These are phyloP conservation scores for Dacryopinax spathularia DNA, from an alignment of 768 basidiomycete genomes.

Conservation along the genomic window DNA sequence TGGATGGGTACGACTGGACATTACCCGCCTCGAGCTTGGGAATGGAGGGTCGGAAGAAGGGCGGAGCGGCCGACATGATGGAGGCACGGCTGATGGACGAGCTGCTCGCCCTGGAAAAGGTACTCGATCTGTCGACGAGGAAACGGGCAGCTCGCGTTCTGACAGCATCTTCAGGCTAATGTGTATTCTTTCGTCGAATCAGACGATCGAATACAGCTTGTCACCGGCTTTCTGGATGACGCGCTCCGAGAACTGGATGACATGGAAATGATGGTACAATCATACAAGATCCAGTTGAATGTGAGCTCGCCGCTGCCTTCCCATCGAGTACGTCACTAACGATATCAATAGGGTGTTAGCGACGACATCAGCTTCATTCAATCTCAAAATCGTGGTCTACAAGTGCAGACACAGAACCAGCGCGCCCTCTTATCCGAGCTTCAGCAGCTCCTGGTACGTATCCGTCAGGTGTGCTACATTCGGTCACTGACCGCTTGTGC, in stretches of 20 bases:
- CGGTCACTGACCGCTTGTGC: neutral
- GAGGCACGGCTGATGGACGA: slow-evolving; percentile 82
- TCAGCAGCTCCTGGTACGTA: slow-evolving; percentile 64
- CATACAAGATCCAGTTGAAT: slow-evolving; percentile 93
- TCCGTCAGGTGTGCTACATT: neutral
- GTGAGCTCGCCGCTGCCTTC: slow-evolving; percentile 32
- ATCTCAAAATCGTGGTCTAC: slow-evolving; percentile 87
- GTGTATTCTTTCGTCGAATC: slow-evolving; percentile 95
- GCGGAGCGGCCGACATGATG: slow-evolving; percentile 78
- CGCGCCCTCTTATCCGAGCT: slow-evolving; percentile 68
- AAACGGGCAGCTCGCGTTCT: too few relatives aligned
- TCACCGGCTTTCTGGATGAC: slow-evolving; percentile 79
- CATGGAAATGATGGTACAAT: slow-evolving; percentile 76
- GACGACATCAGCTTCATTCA: slow-evolving; percentile 96
- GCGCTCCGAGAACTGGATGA: slow-evolving; percentile 77
- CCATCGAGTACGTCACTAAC: slow-evolving; percentile 7
- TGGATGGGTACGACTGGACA: slow-evolving; percentile 97
- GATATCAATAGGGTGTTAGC: slow-evolving; percentile 53
- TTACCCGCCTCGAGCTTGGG: slow-evolving; percentile 5
- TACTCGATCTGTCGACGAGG: slow-evolving; percentile 19
- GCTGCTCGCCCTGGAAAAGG: slow-evolving; percentile 85
- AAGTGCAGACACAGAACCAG: slow-evolving; percentile 96
- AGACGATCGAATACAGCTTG: slow-evolving; percentile 76
- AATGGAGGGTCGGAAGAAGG: slow-evolving; percentile 35
- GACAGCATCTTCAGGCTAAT: slow-evolving; percentile 50